Base-by-base conservation (phyloP, 768 basidiomycete species). In the Termitomyces sp. region DNA sequence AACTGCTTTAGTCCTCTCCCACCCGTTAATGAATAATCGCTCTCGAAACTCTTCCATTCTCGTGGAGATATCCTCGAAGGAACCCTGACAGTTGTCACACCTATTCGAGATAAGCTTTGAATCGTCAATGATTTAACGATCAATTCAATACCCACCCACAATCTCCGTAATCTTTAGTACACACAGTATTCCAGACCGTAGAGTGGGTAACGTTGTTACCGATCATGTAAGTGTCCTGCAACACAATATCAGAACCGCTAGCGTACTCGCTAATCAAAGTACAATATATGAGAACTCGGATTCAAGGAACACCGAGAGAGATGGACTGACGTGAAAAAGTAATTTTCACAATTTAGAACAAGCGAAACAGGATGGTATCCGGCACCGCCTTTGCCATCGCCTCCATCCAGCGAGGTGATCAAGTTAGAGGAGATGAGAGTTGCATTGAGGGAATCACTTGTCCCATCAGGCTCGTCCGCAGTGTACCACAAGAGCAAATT, bases 401-500 rank as follows among this genome's bases (percentile, higher is more conserved):
- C 79, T 24, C 79, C 77, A 47, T 88, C 86, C 9, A 87, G 66
- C 3, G 75, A 75, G 40, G 80, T 80, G 63, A 89, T 86, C 7
- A 84, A 72, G 58, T 83, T 78, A 36, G 81, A 81, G 0, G 85
- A 69, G 26, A 68, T 70, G 3, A 69, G 58, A 0, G 88, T 83
- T 0, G 87, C 85, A 52, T 85, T 75, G 42, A 87, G 72, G 8
- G 89, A 86, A 59, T 88, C 85, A 10, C 78, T 78, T 0, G 81
- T 85, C 40, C 88, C 87, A 62, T 90, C 87, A 0, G 83, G 86
- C 64, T 88, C 86, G 56, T 88, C 85, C 0, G 78, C 85, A 2
- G 86, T 87, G 67, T 87, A 87, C 83, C 84, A 87, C 1, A 85
- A 72, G n/a, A 91, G 74, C 28, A 92, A 77, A 61, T 89, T 91